Base-by-base conservation (phyloP, 2,329 filamentous ascomycete species). In the Ceratocystis diversiconidia region DNA sequence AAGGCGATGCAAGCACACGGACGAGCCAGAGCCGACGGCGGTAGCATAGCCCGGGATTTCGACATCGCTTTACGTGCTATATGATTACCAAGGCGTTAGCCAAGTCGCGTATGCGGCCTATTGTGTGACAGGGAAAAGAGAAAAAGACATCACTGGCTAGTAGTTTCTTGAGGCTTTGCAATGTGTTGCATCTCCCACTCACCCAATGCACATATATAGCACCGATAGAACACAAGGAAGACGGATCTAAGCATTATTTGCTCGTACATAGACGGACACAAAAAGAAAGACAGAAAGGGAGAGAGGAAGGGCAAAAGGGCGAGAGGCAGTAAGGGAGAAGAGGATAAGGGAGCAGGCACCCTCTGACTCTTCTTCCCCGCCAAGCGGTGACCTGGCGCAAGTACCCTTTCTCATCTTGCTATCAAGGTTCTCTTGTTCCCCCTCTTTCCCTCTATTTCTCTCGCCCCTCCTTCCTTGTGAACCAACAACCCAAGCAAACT, bases 391-490 rank as follows among this genome's bases (percentile, higher is more conserved):
- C 55, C 17, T 30, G 17, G 55, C 55, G 55, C 55, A 59, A 59
- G 17, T 59, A 30, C 55, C 25, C 55, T 36, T 41, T 59, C 28
- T 19, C 55, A 30, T 59, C 28, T 10, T 32, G 25, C 55, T 59
- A 59, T 59, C 55, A 59, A 59, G 55, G 55, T 36, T 59, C 55
- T 36, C 55, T 59, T n/a, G 2, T n/a, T n/a, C 22, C 50, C 22
- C 48, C 48, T n/a, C 48, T 41, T 41, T 12, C 55, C 28, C 55
- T 36, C 28, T 59, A 19, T 55, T 55, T 25, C 50, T 25, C 50
- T 30, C 50, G 22, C 50, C 25, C 19, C 19, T 55, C 50, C 50
- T 55, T 6, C 50, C 50, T 55, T 28, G 50, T 28, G 19, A 55
- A 55, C 1, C 25, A 17, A 25, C 50, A 22, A 17, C 7, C 12